phyloP scores from a whole-genome alignment of 225 moss, liverwort and hornwort genomes.

The Marchantia paleacea region DNA sequence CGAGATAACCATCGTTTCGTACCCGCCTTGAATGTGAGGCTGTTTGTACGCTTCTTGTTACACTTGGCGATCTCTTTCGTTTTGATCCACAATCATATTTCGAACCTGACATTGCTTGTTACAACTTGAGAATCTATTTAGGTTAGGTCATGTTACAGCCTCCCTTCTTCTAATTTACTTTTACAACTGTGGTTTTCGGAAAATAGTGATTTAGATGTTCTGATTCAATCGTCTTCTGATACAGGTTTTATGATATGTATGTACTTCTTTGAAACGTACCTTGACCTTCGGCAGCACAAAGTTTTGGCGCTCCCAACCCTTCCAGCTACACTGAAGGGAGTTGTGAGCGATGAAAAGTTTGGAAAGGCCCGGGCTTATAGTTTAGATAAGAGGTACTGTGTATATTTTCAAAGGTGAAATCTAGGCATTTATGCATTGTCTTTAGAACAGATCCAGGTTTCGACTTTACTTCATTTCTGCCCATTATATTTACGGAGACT shows the following conservation, averaged over 20 bases:
- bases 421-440: no score
- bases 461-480: background rate
- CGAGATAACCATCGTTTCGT: background rate
- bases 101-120: background rate
- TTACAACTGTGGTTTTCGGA: background rate
- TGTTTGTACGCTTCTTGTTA: background rate
- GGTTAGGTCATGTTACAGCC: background rate
- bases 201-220: background rate
- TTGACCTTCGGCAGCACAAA: constrained; percentile 84
- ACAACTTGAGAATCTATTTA: background rate
- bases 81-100: background rate
- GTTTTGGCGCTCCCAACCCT: constrained; percentile 66
- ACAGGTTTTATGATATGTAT: constrained; percentile 90
- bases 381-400: constrained; percentile 77
- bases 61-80: background rate
- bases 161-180: background rate
- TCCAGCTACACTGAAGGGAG: constrained; percentile 69
- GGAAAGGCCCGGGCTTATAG: constrained; percentile 87
- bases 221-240: background rate
- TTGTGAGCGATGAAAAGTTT: constrained; percentile 94
- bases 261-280: constrained; percentile 91
- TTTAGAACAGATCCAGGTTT: no score
- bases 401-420: background rate
- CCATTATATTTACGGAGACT: background rate
- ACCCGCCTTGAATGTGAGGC: background rate